Base-by-base conservation (phyloP, 257 asterid genomes). In the Fraxinus excelsior region DNA sequence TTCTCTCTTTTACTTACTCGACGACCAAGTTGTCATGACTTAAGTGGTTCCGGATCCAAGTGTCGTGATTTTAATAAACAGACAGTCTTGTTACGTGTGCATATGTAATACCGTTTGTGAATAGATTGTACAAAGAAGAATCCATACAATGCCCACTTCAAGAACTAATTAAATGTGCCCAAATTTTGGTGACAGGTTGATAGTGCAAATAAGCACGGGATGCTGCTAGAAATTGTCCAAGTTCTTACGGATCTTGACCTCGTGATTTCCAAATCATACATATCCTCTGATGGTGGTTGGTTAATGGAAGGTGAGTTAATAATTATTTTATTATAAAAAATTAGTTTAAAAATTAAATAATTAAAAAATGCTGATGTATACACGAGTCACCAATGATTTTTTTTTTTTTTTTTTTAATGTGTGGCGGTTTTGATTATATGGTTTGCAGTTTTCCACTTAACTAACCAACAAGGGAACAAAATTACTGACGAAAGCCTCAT, bases 281-380 rank as follows among this genome's bases (percentile, higher is more conserved):
- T 94, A 81, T 86, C 91, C 71, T 91, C 99, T 12, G 99, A 94
- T 76, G 99, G 99, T 75, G 94, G 93, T 78, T 94, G 97, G 99
- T 78, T 92, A 84, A 94, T 94, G 97, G 97, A 94, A 82, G 98
- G 98, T 94, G 35, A 75, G 94, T 80, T 46, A 0, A 74, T 82
- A 7, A 32, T 10, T 35, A 13, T 19, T 66, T 73, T 58, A 32
- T 4, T 7, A 49, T 29, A n/a, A 72, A 12, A 19, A 42, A 14
- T 28, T 34, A 5, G 23, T 9, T 49, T 51, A 26, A 1, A 35
- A 37, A 12, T 26, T 18, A 7, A 65, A 67, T 46, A 26, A 3
- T 66, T 11, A 1, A 3, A 29, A 60, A 49, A 78, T 53, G 51
- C 19, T 78, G 77, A 76, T 46, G 46, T 62, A 28, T 28, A 38